Evolutionary conservation across 2,329 filamentous ascomycete species (phyloP), one percentile per base, ranked within the genome.

Genomic region (Biscogniauxia marginata): DNA sequence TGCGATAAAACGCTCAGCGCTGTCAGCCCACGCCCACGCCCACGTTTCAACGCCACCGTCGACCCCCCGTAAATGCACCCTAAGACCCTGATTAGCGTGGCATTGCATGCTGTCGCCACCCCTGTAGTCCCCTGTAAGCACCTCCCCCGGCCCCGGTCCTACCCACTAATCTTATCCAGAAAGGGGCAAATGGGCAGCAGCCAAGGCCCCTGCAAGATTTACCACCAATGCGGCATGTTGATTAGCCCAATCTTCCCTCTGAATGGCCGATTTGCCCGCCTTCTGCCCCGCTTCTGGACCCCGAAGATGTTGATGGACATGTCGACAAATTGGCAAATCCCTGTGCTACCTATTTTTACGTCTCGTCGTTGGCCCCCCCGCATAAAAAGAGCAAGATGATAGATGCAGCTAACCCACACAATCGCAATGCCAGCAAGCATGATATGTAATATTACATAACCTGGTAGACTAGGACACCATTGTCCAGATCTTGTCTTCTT

Each of bases 21-120:
- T 46, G 44, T 22, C 44, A 2, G 39, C 18, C 39, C 6, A 44
- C n/a, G 18, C 39, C 7, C 16, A n/a, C 16, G 44, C 16, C 49
- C 39, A 51, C 39, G 49, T 51, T 51, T 51, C 49, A 51, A 23
- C 49, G 49, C 49, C 49, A 51, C 49, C 22, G 7, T 44, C 48
- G 22, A 46, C n/a, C 16, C 18, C 44, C 43, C 6, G 4, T 7
- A 3, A 7, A 4, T 4, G 6, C 44, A 11, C 44, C 13, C 18
- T 7, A 46, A 22, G 18, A 20, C 44, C 44, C 44, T 46, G 44
- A 20, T 46, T 46, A 46, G 44, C 44, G 44, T 46, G 46, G 21
- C 46, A 49, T 49, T 49, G 20, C 46, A 18, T 18, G 45, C 18
- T 20, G 45, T 46, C 8, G 9, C 11, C 22, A 49, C 7, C 19